A percentile compares a stretch with the other conserved stretches of the same genome.
Conservation (phyloP, 768 basidiomycete genomes). For the Boletus huronensis region DNA sequence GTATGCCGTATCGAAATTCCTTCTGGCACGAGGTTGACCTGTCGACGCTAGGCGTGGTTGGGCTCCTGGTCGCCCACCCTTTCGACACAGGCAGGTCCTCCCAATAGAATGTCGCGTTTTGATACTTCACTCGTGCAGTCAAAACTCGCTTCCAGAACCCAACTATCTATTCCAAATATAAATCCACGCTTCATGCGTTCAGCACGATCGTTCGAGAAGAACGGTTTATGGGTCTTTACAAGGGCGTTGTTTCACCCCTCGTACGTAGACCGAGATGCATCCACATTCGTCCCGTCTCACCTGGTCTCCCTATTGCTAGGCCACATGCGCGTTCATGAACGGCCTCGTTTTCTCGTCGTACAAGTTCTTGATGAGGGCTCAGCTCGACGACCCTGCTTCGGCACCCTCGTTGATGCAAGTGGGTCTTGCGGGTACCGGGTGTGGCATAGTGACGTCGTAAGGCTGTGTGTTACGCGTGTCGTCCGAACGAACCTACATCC, state of each 20-base stretch:
- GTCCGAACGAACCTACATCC: neutral
- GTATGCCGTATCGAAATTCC: slow-evolving; percentile 20
- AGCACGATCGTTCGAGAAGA: slow-evolving; percentile 69
- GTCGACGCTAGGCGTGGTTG: slow-evolving; percentile 46
- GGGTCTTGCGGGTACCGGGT: slow-evolving; percentile 72
- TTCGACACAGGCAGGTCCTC: slow-evolving; percentile 59
- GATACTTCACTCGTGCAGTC: slow-evolving; percentile 39
- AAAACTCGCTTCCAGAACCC: slow-evolving; percentile 81
- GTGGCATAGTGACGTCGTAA: slow-evolving; percentile 77
- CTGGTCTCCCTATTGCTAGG: slow-evolving; percentile 35
- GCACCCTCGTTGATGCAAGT: slow-evolving; percentile 71
- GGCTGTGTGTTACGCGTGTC: slow-evolving; percentile 25
- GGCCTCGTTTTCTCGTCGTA: slow-evolving; percentile 86
- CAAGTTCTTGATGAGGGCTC: slow-evolving; percentile 68
- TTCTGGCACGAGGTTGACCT: neutral
- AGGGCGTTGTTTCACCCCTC: slow-evolving; percentile 78
- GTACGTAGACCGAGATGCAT: slow-evolving; percentile 37
- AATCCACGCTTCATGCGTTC: slow-evolving; percentile 62
- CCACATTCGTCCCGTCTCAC: neutral
- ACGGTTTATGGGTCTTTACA: slow-evolving; percentile 62
- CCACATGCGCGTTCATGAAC: slow-evolving; percentile 72
- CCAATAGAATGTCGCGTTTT: neutral
- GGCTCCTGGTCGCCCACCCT: slow-evolving; percentile 70
- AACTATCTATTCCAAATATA: slow-evolving; percentile 51
- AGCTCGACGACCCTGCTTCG: slow-evolving; percentile 44